These are phyloP conservation scores for Eucalyptus albens DNA, from an alignment of 345 rosid species.

Conservation along the genomic window DNA sequence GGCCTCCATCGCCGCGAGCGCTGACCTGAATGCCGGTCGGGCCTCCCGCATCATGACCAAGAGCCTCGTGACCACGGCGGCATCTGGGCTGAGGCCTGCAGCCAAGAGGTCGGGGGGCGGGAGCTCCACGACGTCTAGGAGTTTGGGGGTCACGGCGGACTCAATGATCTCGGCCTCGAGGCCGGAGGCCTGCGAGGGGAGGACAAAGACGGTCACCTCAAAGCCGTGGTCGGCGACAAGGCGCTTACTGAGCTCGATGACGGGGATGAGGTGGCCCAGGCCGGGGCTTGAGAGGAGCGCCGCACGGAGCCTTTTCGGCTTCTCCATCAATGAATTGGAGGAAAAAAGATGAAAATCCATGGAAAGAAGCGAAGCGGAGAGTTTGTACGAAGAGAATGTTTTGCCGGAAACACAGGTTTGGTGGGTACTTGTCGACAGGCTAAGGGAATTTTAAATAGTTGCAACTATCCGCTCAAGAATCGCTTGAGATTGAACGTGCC, in stretches of 20 bases:
- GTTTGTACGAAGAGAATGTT: neutral
- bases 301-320: slow-evolving; percentile 13
- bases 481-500: neutral
- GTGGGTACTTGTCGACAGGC: neutral
- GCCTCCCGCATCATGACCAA: slow-evolving; percentile 18
- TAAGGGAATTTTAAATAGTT: neutral
- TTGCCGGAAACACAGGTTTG: neutral
- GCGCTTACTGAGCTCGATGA: slow-evolving; percentile 40
- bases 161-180: slow-evolving; percentile 8
- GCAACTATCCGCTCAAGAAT: neutral
- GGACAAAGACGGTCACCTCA: slow-evolving; percentile 22
- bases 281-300: slow-evolving; percentile 45
- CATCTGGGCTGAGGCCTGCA: slow-evolving; percentile 27
- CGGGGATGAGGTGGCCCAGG: slow-evolving; percentile 45
- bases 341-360: neutral
- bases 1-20: slow-evolving; percentile 2
- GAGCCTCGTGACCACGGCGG: slow-evolving; percentile 8
- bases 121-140: slow-evolving; percentile 9
- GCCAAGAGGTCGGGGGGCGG: slow-evolving; percentile 12
- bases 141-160: neutral
- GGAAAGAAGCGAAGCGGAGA: neutral
- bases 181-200: neutral
- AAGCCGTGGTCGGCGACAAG: slow-evolving; percentile 13
- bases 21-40: neutral
- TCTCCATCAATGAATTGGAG: neutral